A percentile compares a stretch with the other conserved stretches of the same genome.
Conservation (phyloP, 257 asterid species). For the Solanum paucissectum region DNA sequence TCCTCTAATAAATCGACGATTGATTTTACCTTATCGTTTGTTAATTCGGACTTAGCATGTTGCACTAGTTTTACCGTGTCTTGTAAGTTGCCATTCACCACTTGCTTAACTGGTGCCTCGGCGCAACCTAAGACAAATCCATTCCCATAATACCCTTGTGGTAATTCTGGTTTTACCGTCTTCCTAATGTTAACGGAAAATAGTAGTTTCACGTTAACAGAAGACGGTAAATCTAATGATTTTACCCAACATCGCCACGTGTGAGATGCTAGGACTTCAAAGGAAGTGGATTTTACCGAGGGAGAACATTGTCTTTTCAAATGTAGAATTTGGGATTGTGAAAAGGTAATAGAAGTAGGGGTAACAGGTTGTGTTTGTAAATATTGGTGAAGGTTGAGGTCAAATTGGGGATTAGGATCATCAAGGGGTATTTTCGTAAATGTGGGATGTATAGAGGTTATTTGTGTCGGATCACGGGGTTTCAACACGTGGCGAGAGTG, state of each 20-base stretch:
- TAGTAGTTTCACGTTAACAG: slow-evolving; percentile 34
- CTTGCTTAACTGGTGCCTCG: slow-evolving; percentile 38
- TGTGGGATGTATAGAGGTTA: slow-evolving; percentile 27
- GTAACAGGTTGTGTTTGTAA: slow-evolving; percentile 47
- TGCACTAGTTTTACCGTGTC: slow-evolving; percentile 50
- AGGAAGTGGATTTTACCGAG: slow-evolving; percentile 58
- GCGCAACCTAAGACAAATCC: slow-evolving; percentile 72
- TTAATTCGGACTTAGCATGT: slow-evolving; percentile 33
- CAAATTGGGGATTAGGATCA: not conserved
- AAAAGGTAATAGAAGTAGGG: slow-evolving; percentile 48
- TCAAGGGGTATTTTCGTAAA: slow-evolving; percentile 17
- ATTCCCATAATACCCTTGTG: slow-evolving; percentile 66
- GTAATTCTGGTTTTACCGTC: slow-evolving; percentile 14
- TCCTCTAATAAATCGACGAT: slow-evolving; percentile 48
- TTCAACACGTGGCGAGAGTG: slow-evolving; percentile 60
- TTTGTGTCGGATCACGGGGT: slow-evolving; percentile 46
- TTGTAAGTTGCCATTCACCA: slow-evolving; percentile 22
- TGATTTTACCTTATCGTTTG: slow-evolving; percentile 37
- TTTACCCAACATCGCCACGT: slow-evolving; percentile 87
- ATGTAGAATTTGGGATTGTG: slow-evolving; percentile 39
- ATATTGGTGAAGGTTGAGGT: slow-evolving; percentile 28
- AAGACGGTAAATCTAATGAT: slow-evolving; percentile 31
- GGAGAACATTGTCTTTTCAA: slow-evolving; percentile 55
- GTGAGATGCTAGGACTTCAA: slow-evolving; percentile 62
- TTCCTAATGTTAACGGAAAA: slow-evolving; percentile 50